These are phyloP conservation scores for Backusella tuberculispora DNA, from an alignment of 192 early-diverging fungal genomes.

Conservation along the genomic window DNA sequence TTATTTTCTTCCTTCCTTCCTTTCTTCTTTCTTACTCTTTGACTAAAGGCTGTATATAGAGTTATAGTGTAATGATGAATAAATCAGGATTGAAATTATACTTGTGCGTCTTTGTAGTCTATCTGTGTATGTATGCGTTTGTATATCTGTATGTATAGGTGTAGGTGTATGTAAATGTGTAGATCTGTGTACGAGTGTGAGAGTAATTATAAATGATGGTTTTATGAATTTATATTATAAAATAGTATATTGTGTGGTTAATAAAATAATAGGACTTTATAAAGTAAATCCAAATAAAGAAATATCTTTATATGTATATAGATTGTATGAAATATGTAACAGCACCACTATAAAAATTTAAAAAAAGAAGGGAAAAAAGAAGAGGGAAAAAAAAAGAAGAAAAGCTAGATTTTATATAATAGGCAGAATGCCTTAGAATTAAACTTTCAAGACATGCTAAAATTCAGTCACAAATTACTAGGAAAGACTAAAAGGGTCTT, in stretches of 20 bases:
- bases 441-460: background rate
- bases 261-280: background rate
- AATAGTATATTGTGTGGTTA: background rate
- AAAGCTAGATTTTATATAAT: background rate
- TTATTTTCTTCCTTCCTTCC: too few relatives aligned
- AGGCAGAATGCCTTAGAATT: background rate
- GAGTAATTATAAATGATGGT: background rate
- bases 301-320: background rate
- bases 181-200: background rate
- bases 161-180: background rate
- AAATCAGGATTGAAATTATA: too few relatives aligned
- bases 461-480: conserved; percentile 11
- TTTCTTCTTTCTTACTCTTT: too few relatives aligned
- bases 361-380: background rate
- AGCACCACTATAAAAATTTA: background rate
- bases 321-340: background rate
- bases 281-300: background rate
- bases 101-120: too few relatives aligned
- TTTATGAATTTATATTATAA: background rate
- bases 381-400: too few relatives aligned
- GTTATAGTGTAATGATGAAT: too few relatives aligned
- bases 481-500: background rate
- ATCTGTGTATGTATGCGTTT: too few relatives aligned
- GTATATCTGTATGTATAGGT: too few relatives aligned
- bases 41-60: too few relatives aligned